Conservation (phyloP, 2,329 filamentous ascomycete species). For the Fusarium veterinarium region DNA sequence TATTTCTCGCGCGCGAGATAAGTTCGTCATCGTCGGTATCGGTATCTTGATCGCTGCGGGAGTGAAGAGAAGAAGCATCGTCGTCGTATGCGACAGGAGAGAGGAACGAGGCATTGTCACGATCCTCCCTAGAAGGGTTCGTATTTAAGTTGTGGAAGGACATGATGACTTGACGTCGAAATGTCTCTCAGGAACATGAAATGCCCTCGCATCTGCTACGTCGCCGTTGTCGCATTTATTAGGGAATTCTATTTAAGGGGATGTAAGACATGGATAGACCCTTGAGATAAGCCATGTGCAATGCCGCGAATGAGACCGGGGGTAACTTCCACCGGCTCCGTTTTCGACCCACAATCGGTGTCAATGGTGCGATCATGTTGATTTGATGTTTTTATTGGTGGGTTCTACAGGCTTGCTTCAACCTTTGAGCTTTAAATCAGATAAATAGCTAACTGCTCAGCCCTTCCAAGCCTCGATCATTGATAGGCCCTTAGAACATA, state of each 20-base stretch:
- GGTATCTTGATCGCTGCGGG: constrained; percentile 77
- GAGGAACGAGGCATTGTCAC: constrained; percentile 62
- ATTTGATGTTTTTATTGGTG: not conserved
- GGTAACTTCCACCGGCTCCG: constrained; percentile 40
- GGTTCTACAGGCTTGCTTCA: not conserved
- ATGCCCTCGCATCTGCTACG: constrained; percentile 19
- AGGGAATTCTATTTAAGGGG: constrained; percentile 35
- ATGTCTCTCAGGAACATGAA: constrained; percentile 35
- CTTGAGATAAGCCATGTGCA: constrained; percentile 28
- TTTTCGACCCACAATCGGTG: constrained; percentile 4
- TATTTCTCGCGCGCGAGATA: constrained; percentile 72
- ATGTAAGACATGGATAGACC: constrained; percentile 33
- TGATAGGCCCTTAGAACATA: not conserved
- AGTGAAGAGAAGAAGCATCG: constrained; percentile 74
- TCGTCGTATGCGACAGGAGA: constrained; percentile 75
- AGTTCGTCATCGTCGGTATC: constrained; percentile 82
- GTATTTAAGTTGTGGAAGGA: constrained; percentile 39
- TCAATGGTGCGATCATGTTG: constrained; percentile 8
- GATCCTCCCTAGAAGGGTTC: constrained; percentile 32
- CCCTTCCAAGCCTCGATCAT: not conserved
- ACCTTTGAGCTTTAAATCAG: not conserved
- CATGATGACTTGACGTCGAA: constrained; percentile 34
- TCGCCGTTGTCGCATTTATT: constrained; percentile 19
- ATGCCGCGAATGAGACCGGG: constrained; percentile 36
- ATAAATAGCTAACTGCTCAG: not conserved